Conservation (phyloP, 345 rosid species). For the Aquilaria malaccensis region DNA sequence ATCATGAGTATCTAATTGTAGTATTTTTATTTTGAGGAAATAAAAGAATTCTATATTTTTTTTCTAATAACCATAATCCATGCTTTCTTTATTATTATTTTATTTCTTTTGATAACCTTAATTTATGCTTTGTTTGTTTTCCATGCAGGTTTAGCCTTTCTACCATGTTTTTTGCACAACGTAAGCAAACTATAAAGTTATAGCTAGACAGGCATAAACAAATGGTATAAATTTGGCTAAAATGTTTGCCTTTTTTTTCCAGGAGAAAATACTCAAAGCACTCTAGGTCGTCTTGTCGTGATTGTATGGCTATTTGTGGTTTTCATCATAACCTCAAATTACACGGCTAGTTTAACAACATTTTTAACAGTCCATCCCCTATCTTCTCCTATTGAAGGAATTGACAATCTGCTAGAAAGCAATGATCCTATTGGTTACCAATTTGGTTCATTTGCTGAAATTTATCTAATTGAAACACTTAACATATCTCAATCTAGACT, state of each 20-base stretch:
- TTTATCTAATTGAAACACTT: conserved; percentile 54
- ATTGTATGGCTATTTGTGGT: conserved; percentile 84
- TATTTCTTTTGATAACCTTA: not conserved
- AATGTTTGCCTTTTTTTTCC: conserved; percentile 10
- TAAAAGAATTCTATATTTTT: too few species aligned
- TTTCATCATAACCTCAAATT: conserved; percentile 83
- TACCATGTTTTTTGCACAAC: conserved; percentile 69
- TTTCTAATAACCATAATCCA: too few species aligned
- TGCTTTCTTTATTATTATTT: not conserved
- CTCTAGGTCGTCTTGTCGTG: conserved; percentile 72
- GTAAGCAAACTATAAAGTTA: conserved; percentile 36
- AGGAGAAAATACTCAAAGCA: conserved; percentile 65
- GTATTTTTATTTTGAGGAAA: too few species aligned
- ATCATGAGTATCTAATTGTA: too few species aligned
- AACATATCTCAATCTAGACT: conserved; percentile 53
- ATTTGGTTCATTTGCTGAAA: conserved; percentile 61
- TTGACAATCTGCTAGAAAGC: conserved; percentile 64
- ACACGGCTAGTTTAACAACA: conserved; percentile 87
- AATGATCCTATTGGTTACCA: conserved; percentile 74
- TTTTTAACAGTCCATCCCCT: conserved; percentile 87
- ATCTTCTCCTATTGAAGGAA: conserved; percentile 67
- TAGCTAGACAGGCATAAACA: too few species aligned
- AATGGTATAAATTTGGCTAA: not conserved
- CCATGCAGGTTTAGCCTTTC: conserved; percentile 90
- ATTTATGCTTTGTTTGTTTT: not conserved